Evolutionary conservation across 2,329 filamentous ascomycete species (phyloP), one percentile per base, ranked within the genome.

Genomic region (Penicillium sp.): DNA sequence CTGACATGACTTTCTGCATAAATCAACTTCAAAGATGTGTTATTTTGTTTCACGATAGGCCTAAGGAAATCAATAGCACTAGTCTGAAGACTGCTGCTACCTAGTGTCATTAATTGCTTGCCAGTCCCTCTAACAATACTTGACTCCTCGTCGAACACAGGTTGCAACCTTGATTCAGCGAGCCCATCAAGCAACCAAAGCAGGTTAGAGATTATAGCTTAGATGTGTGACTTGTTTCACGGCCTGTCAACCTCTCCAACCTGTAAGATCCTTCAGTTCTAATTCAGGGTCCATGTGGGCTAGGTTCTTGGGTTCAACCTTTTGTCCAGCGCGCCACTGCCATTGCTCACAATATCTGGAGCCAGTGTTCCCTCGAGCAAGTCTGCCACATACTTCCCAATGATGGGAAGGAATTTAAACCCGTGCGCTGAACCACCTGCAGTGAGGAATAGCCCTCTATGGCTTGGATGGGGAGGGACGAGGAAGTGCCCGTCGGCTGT

Each of bases 271-370:
- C 3, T 17, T 28, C 51, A 72, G 42, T 51, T 72, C 68, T 45
- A 68, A 50, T 28, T 72, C 70, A 3, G 68, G 66, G 44, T 72
- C 68, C 61, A 71, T 55, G 60, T 72, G 70, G 17, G 70, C 70
- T 6, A 72, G 55, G 42, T 69, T 62, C 56, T 65, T 70, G 1
- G 60, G 59, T 7, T 60, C 62, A 5, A 63, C 30, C 13, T 61
- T 33, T 35, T 68, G 62, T 0, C 53, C 54, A 30, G 47, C 35
- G 7, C 64, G 53, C 61, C 64, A 66, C 22, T 60, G 17, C 62
- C 62, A 66, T n/a, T 55, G 6, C 45, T n/a, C n/a, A 42, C 37
- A 2, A 59, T 60, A 4, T 59, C 51, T 6, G 54, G 38, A 38
- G 60, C 57, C n/a, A 66, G 45, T n/a, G 17, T 66, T 6, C 57